Evolutionary conservation across 176 grass and related monocot genomes (phyloP), one percentile per base, ranked within the genome.

Genomic region (Cenchrus purpureus): DNA sequence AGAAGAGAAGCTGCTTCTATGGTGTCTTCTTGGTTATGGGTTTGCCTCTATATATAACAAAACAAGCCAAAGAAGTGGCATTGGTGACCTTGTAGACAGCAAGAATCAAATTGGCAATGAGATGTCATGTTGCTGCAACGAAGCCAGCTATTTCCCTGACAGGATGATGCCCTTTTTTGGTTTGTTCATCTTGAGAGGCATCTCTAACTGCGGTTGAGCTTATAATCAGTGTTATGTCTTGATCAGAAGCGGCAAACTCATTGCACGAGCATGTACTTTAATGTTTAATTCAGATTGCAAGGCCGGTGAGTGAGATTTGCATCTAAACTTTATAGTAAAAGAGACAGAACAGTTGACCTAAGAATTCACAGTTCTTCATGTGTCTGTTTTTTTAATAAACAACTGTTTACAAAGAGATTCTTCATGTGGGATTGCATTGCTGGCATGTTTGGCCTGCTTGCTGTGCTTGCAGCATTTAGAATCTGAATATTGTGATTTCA

Each of bases 181-280:
- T 51, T 73, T 71, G 46, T 28, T 29, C 13, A 52, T 17, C 19
- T 71, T 28, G 45, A 49, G 8, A 49, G 8, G 69, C 69, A 72
- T 72, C 69, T 49, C 45, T 25, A 72, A 72, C 11, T 28, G 45
- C 44, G 14, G 0, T 50, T 10, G 10, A 72, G 69, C 69, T 72
- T 28, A 50, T 72, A 11, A 72, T 50, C 45, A 6, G 11, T 49
- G 68, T 25, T 10, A 72, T 72, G 69, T 50, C 69, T 50, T n/a
- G 2, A 64, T 32, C 22, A 25, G 19, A 62, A 5, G 59, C 10
- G 59, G 50, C 74, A 66, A 71, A 62, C 20, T 48, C 34, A 34
- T 55, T 72, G 81, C 49, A 77, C n/a, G 20, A 22, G 76, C n/a
- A n/a, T 37, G 31, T 59, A 86, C 20, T 79, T 86, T 43, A 51